phyloP scores from a whole-genome alignment of 495 filamentous ascomycete species.

The Xylaria scruposa region DNA sequence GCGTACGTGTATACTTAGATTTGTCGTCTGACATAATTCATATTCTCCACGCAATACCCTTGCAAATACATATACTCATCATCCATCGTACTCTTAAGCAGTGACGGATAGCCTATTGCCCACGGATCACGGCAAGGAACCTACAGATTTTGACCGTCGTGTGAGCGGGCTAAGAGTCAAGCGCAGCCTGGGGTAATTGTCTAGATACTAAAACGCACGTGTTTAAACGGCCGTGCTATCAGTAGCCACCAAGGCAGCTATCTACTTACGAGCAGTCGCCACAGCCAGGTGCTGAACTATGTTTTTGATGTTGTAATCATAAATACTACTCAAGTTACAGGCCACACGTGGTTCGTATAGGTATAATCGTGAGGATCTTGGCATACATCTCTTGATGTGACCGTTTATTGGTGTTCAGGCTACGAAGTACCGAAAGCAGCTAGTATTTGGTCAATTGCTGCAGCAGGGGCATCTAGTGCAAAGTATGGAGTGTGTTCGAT shows the following conservation, averaged over 20 bases:
- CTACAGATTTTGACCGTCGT: not conserved
- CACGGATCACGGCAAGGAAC: not conserved
- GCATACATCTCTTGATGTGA: not conserved
- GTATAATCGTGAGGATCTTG: not conserved
- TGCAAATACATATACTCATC: not conserved
- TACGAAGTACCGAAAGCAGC: not conserved
- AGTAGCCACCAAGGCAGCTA: not conserved
- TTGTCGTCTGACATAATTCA: slow-evolving; percentile 20
- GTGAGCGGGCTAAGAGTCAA: not conserved
- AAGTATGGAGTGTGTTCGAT: not conserved
- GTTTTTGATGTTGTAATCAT: slow-evolving; percentile 1
- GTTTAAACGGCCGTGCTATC: not conserved
- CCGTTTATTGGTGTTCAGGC: not conserved
- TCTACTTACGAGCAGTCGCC: not conserved
- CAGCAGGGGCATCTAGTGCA: slow-evolving; percentile 5
- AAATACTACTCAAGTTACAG: not conserved
- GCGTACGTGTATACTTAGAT: not conserved
- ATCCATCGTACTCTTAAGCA: not conserved
- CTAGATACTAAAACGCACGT: not conserved
- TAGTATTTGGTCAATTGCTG: not conserved
- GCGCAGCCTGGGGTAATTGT: not conserved
- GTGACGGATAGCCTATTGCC: slow-evolving; percentile 12
- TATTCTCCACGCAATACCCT: not conserved
- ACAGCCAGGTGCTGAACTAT: not conserved
- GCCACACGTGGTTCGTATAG: not conserved